Percentiles rank a stretch among this genome's conserved stretches.
Evolutionary conservation across 1,139 yeast species (phyloP).

Genomic region (Hansenula sp.): DNA sequence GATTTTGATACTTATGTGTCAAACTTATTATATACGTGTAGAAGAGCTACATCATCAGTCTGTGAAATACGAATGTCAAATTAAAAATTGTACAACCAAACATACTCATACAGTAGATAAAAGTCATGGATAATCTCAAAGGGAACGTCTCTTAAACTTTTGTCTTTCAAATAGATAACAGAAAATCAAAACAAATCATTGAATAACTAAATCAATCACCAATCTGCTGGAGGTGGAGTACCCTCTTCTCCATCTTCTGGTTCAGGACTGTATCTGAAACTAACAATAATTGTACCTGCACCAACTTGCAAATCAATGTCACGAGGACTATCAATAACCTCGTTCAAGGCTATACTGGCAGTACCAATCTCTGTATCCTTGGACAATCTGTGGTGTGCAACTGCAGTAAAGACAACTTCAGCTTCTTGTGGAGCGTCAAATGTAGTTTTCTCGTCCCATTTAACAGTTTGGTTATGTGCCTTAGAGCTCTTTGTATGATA

Average conservation of each 20-base stretch:
- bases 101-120: too few species aligned
- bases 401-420: conserved; percentile 51
- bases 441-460: conserved; percentile 62
- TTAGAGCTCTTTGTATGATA: conserved; percentile 64
- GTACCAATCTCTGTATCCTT: conserved; percentile 63
- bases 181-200: background rate
- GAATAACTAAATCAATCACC: conserved; percentile 3
- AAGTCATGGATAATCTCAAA: too few species aligned
- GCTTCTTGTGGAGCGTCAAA: conserved; percentile 66
- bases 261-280: conserved; percentile 22
- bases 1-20: background rate
- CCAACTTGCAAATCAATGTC: conserved; percentile 20
- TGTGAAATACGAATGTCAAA: too few species aligned
- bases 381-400: conserved; percentile 72
- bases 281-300: conserved; percentile 19
- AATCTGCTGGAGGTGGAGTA: conserved; percentile 17
- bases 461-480: conserved; percentile 40
- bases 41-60: too few species aligned
- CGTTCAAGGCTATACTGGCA: conserved; percentile 39
- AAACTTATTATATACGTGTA: too few species aligned
- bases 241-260: conserved; percentile 8
- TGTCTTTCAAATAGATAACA: background rate
- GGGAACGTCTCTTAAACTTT: background rate
- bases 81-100: too few species aligned
- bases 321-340: conserved; percentile 26